These are phyloP conservation scores for Suillus variegatus DNA, from an alignment of 768 basidiomycete genomes.

Conservation along the genomic window DNA sequence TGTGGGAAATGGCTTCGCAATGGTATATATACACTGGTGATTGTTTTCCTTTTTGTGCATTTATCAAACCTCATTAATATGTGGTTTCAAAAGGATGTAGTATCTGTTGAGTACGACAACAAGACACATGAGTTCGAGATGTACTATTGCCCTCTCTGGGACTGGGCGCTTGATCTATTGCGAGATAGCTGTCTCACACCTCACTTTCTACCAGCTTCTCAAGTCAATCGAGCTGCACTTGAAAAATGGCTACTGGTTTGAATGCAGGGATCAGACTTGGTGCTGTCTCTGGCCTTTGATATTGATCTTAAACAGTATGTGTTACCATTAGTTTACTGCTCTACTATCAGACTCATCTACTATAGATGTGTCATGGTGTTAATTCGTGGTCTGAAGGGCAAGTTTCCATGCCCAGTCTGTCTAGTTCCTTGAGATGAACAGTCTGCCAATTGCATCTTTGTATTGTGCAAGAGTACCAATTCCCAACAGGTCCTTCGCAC, in stretches of 20 bases:
- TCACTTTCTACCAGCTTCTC: no score
- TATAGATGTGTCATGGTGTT: conserved; percentile 36
- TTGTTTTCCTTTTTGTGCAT: neutral
- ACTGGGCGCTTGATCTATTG: no score
- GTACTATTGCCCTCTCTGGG: no score
- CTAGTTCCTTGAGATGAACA: conserved; percentile 31
- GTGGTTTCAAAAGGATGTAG: neutral
- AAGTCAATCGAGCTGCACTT: no score
- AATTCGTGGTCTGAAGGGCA: conserved; percentile 26
- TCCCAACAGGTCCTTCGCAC: neutral
- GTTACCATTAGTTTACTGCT: neutral
- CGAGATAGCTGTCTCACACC: no score
- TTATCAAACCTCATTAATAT: neutral
- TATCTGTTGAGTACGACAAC: neutral
- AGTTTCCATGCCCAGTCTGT: conserved; percentile 39
- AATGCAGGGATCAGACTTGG: no score
- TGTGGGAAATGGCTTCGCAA: neutral
- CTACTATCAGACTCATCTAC: neutral
- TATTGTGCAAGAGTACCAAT: conserved; percentile 21
- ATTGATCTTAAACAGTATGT: conserved; percentile 7
- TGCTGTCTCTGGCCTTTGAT: no score
- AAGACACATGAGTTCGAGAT: no score
- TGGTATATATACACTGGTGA: neutral
- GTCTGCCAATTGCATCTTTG: conserved; percentile 16
- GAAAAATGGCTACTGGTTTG: no score